These are phyloP conservation scores for Malus orientalis DNA, from an alignment of 306 rosid species.

Conservation along the genomic window DNA sequence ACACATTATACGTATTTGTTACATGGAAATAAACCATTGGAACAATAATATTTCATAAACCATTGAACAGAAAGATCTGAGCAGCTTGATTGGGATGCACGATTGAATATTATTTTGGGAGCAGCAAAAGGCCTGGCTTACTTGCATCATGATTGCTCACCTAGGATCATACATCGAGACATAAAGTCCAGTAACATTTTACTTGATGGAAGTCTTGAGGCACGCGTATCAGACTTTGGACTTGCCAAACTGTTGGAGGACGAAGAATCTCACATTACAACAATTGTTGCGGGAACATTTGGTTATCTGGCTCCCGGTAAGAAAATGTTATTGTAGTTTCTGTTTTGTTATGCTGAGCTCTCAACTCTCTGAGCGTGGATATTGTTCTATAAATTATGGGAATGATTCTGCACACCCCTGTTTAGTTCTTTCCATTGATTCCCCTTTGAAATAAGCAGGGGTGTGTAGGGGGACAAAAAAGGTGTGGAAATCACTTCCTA, in stretches of 20 bases:
- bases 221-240: slow-evolving; percentile 98
- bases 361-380: not conserved
- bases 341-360: not conserved
- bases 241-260: slow-evolving; percentile 95
- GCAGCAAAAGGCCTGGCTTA: slow-evolving; percentile 98
- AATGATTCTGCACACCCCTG: no score
- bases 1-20: slow-evolving; percentile 2
- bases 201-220: slow-evolving; percentile 88
- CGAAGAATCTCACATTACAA: slow-evolving; percentile 92
- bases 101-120: slow-evolving; percentile 90
- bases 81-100: slow-evolving; percentile 94
- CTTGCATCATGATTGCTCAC: slow-evolving; percentile 98
- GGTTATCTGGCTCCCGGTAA: slow-evolving; percentile 99
- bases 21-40: not conserved
- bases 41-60: slow-evolving; percentile 25
- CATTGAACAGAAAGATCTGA: slow-evolving; percentile 67
- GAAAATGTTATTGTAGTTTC: not conserved
- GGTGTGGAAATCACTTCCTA: no score
- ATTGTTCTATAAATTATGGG: not conserved
- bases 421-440: no score
- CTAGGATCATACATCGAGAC: slow-evolving; percentile 94
- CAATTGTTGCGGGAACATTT: slow-evolving; percentile 98
- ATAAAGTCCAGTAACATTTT: slow-evolving; percentile 96
- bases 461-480: no score
- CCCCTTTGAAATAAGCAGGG: no score